Conservation (phyloP, 225 moss, liverwort and hornwort genomes). For the Asterella californica region DNA sequence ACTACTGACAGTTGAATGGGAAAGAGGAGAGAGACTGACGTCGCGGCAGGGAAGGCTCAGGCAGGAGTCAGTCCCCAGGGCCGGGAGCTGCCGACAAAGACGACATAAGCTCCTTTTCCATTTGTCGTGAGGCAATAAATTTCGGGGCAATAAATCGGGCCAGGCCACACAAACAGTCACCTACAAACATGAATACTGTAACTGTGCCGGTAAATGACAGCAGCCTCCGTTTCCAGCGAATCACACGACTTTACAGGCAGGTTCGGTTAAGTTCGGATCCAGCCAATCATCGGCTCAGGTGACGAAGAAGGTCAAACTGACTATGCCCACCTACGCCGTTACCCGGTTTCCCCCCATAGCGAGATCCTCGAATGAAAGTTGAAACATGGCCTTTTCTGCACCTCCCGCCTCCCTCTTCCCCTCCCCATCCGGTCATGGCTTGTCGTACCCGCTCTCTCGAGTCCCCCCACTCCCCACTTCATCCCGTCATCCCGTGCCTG, state of each 20-base stretch:
- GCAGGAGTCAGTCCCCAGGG: not conserved
- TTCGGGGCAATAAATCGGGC: no score
- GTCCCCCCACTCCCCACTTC: no score
- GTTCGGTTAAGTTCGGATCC: not conserved
- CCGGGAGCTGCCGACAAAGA: not conserved
- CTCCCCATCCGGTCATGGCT: no score
- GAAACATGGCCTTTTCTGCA: no score
- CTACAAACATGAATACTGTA: not conserved
- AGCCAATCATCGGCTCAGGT: not conserved
- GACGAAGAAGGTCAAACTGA: not conserved
- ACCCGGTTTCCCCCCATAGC: not conserved
- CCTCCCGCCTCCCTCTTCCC: no score
- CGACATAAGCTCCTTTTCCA: not conserved
- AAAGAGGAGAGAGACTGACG: no score
- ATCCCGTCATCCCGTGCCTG: no score
- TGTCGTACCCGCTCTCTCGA: no score
- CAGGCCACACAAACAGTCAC: not conserved
- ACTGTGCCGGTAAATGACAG: not conserved
- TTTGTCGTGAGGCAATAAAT: not conserved
- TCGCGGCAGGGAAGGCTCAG: not conserved
- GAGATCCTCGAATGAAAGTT: no score
- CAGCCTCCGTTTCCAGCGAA: not conserved
- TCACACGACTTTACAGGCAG: not conserved
- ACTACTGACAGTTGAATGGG: no score
- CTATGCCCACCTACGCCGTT: not conserved